phyloP scores from a whole-genome alignment of 768 basidiomycete species.

The Boletus subcaerulescens region DNA sequence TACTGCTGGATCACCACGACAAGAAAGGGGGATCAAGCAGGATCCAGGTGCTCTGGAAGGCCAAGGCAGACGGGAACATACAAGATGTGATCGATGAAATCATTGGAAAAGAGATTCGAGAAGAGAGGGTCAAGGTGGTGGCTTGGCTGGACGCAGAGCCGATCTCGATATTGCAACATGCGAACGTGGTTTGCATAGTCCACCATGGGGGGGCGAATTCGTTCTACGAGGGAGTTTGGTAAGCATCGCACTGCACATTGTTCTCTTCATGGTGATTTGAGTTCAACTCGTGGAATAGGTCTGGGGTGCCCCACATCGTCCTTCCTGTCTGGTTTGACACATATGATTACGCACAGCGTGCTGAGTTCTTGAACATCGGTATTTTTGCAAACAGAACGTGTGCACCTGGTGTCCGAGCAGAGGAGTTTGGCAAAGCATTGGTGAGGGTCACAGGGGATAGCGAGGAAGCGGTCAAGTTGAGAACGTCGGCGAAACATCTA shows the following conservation, averaged over 20 bases:
- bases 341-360: constrained; percentile 2
- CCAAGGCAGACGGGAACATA: neutral
- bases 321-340: constrained; percentile 14
- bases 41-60: constrained; percentile 13
- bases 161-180: constrained; percentile 3
- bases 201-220: constrained; percentile 5
- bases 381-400: constrained; percentile 1
- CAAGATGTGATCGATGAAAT: neutral
- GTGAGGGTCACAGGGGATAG: constrained; percentile 2
- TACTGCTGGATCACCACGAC: neutral
- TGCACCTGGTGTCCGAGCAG: neutral
- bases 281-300: constrained; percentile 1
- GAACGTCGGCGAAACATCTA: neutral
- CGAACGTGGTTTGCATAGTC: neutral
- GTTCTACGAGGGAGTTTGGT: neutral
- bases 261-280: neutral
- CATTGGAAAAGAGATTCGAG: neutral
- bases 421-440: constrained; percentile 3
- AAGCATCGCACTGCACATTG: neutral
- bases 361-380: constrained; percentile 1
- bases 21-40: neutral
- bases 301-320: constrained; percentile 7
- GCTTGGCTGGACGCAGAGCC: constrained; percentile 13
- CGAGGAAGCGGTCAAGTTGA: constrained; percentile 1
- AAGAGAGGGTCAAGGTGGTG: neutral